Conservation (phyloP, 179 eudicot species). For the Patellifolia procumbens region DNA sequence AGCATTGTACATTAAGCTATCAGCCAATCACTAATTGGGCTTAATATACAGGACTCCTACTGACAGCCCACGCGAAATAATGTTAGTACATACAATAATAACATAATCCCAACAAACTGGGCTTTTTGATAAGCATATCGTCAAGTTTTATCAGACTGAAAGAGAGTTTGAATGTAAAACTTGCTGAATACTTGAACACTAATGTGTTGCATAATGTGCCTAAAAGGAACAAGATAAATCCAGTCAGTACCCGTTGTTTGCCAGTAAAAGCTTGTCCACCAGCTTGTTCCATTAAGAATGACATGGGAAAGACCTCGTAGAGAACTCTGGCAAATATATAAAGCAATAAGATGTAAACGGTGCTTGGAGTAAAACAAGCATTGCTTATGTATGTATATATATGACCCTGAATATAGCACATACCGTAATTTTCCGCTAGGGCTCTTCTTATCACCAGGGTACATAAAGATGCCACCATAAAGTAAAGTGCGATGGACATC, state of each 20-base stretch:
- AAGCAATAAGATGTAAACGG: neutral
- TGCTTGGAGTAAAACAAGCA: neutral
- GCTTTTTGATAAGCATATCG: no score
- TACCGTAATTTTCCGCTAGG: constrained; percentile 91
- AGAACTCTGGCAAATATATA: constrained; percentile 60
- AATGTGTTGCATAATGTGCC: neutral
- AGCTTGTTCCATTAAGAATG: constrained; percentile 98
- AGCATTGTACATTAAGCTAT: no score
- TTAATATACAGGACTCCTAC: no score
- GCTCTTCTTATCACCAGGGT: constrained; percentile 98
- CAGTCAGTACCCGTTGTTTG: constrained; percentile 65
- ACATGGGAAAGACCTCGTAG: constrained; percentile 97
- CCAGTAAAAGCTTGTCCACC: constrained; percentile 99
- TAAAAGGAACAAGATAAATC: neutral
- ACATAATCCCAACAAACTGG: no score
- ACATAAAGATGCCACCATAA: constrained; percentile 94
- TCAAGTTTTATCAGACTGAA: no score
- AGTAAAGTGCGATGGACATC: constrained; percentile 97
- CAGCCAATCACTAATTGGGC: no score
- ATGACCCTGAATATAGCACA: constrained; percentile 3
- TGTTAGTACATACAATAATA: no score
- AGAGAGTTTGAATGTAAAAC: neutral
- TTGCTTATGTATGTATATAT: neutral
- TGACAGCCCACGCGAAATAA: no score
- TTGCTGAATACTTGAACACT: no score